phyloP scores from a whole-genome alignment of 129 eudicot genomes.

The Escallonia rubra region DNA sequence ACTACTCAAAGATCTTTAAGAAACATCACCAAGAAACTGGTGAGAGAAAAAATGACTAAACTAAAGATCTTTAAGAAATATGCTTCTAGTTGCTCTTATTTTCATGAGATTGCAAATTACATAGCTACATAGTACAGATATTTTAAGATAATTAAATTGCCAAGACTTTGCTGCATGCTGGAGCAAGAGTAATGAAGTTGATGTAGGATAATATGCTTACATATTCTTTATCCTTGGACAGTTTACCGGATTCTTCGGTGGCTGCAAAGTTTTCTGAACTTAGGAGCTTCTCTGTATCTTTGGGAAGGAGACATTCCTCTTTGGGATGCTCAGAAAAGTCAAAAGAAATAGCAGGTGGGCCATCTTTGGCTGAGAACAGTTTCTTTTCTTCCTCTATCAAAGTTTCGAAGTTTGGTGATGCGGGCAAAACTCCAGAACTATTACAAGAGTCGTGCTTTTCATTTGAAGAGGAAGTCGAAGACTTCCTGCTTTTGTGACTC shows the following conservation, averaged over 20 bases:
- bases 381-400: conserved; percentile 11
- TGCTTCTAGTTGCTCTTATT: not conserved
- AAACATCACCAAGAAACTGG: conserved; percentile 8
- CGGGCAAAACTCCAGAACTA: conserved; percentile 4
- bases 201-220: conserved; percentile 39
- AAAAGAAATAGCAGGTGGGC: conserved; percentile 19
- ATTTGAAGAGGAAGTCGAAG: conserved; percentile 16
- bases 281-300: conserved; percentile 23
- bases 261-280: conserved; percentile 15
- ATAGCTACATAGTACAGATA: not conserved
- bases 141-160: too few relatives aligned
- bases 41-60: conserved; percentile 4
- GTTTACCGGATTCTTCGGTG: conserved; percentile 19
- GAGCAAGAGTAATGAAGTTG: conserved; percentile 4
- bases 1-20: not conserved
- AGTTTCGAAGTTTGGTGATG: conserved; percentile 13
- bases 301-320: conserved; percentile 14
- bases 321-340: conserved; percentile 26
- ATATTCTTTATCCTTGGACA: conserved; percentile 29
- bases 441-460: conserved; percentile 7
- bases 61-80: not conserved
- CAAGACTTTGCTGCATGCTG: too few relatives aligned
- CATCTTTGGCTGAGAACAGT: conserved; percentile 16
- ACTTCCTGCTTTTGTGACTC: conserved; percentile 11
- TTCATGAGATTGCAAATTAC: not conserved